phyloP scores from a whole-genome alignment of 2,329 filamentous ascomycete genomes.

The Colletotrichum falcatum region DNA sequence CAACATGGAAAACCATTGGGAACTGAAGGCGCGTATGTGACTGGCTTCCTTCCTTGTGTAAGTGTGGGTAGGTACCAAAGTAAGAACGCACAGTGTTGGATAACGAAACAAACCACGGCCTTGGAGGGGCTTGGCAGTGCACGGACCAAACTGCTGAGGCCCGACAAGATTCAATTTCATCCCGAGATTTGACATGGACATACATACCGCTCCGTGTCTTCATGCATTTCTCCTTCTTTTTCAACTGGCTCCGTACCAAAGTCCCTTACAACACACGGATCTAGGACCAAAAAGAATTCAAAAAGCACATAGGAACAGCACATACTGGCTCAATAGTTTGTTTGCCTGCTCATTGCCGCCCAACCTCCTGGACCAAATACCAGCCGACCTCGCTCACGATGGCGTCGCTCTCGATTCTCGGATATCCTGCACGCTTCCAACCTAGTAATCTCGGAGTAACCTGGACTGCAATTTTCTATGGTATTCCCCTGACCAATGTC shows the following conservation, averaged over 20 bases:
- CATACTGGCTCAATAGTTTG: too few relatives aligned
- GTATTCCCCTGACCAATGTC: slow-evolving; percentile 26
- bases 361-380: neutral
- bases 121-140: neutral
- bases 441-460: slow-evolving; percentile 2
- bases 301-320: neutral
- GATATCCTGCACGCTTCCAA: neutral
- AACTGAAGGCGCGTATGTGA: neutral
- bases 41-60: neutral
- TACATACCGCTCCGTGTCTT: neutral
- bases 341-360: neutral
- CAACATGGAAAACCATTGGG: neutral
- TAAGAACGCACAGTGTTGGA: neutral
- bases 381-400: neutral
- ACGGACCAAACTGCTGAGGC: neutral
- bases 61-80: neutral
- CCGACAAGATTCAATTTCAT: neutral
- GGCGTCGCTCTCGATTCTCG: slow-evolving; percentile 14
- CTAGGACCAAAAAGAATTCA: neutral
- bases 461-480: slow-evolving; percentile 28
- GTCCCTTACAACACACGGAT: neutral
- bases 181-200: neutral
- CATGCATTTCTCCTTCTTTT: neutral
- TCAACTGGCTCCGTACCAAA: neutral
- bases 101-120: neutral